These are phyloP conservation scores for Aphanoascus verrucosus DNA, from an alignment of 2,329 filamentous ascomycete genomes.

Conservation along the genomic window DNA sequence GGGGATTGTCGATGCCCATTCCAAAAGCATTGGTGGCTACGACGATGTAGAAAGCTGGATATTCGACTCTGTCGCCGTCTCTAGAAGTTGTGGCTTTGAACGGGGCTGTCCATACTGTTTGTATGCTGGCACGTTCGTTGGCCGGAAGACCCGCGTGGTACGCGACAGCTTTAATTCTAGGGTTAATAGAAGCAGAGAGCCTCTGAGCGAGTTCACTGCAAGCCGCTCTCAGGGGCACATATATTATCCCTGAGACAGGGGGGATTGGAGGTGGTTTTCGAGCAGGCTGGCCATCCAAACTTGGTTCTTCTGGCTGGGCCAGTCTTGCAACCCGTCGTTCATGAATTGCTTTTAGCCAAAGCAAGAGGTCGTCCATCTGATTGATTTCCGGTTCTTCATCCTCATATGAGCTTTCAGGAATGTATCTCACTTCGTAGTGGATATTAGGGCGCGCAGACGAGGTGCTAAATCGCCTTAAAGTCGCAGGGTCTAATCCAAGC, in stretches of 20 bases:
- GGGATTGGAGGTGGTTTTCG: slow-evolving; percentile 17
- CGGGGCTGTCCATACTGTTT: slow-evolving; percentile 29
- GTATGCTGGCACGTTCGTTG: slow-evolving; percentile 54
- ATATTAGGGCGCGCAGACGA: slow-evolving; percentile 75
- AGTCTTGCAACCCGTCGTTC: slow-evolving; percentile 50
- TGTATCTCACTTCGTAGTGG: slow-evolving; percentile 74
- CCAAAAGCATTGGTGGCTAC: slow-evolving; percentile 93
- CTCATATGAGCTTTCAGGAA: slow-evolving; percentile 22
- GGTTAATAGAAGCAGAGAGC: slow-evolving; percentile 21
- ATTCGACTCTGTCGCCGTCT: slow-evolving; percentile 15
- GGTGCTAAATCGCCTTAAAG: slow-evolving; percentile 66
- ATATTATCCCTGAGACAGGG: slow-evolving; percentile 39
- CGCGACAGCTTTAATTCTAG: slow-evolving; percentile 34
- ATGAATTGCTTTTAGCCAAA: slow-evolving; percentile 66
- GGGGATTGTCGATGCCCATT: slow-evolving; percentile 95
- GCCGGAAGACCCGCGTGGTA: slow-evolving; percentile 56
- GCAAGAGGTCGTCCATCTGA: slow-evolving; percentile 65
- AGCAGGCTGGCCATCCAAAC: slow-evolving; percentile 45
- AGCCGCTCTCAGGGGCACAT: slow-evolving; percentile 34
- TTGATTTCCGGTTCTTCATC: slow-evolving; percentile 42
- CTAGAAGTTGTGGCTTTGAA: slow-evolving; percentile 9
- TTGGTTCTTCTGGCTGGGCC: slow-evolving; percentile 44
- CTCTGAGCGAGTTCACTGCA: slow-evolving; percentile 32
- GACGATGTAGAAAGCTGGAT: slow-evolving; percentile 72
- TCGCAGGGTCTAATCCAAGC: slow-evolving; percentile 54